Conservation (phyloP, 1,284 basidiomycete species). For the Irpex rosettiformis region DNA sequence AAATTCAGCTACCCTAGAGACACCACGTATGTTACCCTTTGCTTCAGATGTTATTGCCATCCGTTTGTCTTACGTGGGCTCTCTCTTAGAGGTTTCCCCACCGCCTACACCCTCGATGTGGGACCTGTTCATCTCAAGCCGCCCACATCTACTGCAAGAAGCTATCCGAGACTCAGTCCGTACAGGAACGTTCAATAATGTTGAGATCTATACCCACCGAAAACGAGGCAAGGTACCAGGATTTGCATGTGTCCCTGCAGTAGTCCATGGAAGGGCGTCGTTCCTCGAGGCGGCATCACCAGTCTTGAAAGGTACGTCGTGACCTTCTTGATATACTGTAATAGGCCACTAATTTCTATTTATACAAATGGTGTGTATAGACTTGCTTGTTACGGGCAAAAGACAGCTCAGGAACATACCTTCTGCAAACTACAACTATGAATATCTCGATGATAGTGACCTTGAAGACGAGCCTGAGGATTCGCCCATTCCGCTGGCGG, state of each 20-base stretch:
- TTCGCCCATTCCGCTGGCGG: too few relatives aligned
- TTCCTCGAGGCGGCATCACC: constrained; percentile 12
- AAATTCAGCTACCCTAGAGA: too few relatives aligned
- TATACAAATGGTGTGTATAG: not conserved
- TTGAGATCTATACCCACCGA: constrained; percentile 6
- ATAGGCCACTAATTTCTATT: not conserved
- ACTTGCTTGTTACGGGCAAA: not conserved
- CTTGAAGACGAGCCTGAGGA: constrained; percentile 14
- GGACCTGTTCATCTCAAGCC: not conserved
- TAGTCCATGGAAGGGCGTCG: constrained; percentile 9
- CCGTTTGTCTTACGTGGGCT: too few relatives aligned
- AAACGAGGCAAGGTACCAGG: constrained; percentile 1
- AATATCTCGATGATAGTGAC: constrained; percentile 9
- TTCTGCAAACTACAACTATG: constrained; percentile 6
- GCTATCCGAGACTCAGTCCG: constrained; percentile 9
- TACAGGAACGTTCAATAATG: constrained; percentile 10
- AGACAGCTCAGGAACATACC: not conserved
- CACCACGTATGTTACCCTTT: too few relatives aligned
- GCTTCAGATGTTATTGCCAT: too few relatives aligned
- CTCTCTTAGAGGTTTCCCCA: too few relatives aligned
- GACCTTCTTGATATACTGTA: not conserved
- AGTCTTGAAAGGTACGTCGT: not conserved
- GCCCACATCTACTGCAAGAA: constrained; percentile 8
- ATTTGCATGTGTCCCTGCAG: constrained; percentile 5
- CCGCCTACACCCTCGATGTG: too few relatives aligned